Conservation (phyloP, 2,329 filamentous ascomycete genomes). For the Aspergillus phoenicis region DNA sequence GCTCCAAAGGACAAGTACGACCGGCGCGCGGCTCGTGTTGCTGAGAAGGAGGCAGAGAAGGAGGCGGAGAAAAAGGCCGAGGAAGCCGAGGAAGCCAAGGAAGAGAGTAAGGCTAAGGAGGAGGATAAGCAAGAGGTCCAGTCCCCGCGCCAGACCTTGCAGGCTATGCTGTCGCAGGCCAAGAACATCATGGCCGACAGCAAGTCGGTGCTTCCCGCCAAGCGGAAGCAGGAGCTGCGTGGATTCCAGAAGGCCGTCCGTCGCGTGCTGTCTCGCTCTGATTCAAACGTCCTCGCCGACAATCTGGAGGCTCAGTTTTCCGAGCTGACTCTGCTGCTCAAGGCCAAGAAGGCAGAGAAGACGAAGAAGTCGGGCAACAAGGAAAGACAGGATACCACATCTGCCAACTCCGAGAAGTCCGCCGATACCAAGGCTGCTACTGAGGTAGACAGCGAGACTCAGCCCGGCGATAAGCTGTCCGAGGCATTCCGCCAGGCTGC, state of each 20-base stretch:
- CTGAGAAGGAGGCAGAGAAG: conserved; percentile 27
- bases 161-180: conserved; percentile 58
- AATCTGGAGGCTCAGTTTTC: conserved; percentile 59
- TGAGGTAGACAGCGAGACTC: conserved; percentile 7
- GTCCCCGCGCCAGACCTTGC: conserved; percentile 53
- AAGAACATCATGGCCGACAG: conserved; percentile 61
- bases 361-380: conserved; percentile 6
- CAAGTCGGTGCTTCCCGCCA: conserved; percentile 60
- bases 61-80: conserved; percentile 23
- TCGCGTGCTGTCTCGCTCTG: conserved; percentile 61
- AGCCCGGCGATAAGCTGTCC: conserved; percentile 33
- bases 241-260: conserved; percentile 69
- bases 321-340: conserved; percentile 53
- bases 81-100: conserved; percentile 27
- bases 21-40: conserved; percentile 40
- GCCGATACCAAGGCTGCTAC: conserved; percentile 12
- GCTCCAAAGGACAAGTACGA: conserved; percentile 61
- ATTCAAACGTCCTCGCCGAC: conserved; percentile 47
- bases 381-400: conserved; percentile 6
- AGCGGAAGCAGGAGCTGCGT: conserved; percentile 75
- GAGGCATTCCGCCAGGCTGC: conserved; percentile 37
- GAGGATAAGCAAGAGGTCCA: conserved; percentile 37
- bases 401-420: conserved; percentile 11
- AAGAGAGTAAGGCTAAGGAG: conserved; percentile 32
- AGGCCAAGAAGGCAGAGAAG: conserved; percentile 41